These are phyloP conservation scores for Paracoccidioides brasiliensis DNA, from an alignment of 2,329 filamentous ascomycete genomes.

Conservation along the genomic window DNA sequence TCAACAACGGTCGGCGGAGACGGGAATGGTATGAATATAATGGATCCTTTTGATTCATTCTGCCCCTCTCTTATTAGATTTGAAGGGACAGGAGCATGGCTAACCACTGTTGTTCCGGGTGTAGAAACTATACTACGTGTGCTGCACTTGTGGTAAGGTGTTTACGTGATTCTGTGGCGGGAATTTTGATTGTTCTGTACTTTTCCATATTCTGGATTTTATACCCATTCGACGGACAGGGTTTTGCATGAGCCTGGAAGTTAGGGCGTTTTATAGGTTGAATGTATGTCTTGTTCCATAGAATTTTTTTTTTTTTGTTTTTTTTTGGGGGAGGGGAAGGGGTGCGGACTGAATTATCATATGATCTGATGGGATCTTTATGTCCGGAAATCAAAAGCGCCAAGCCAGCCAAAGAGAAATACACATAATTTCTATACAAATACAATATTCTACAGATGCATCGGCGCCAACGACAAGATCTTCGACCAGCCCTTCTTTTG, in stretches of 20 bases:
- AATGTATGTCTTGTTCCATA: background rate
- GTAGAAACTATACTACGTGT: conserved; percentile 87
- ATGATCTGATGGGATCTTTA: background rate
- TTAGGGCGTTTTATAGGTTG: background rate
- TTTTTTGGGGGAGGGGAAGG: background rate
- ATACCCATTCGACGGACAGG: background rate
- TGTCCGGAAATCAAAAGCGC: background rate
- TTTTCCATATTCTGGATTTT: background rate
- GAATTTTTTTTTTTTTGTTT: background rate
- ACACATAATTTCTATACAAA: conserved; percentile 4
- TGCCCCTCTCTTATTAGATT: background rate
- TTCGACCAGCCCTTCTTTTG: conserved; percentile 94
- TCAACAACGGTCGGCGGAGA: conserved; percentile 91
- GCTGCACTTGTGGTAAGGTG: conserved; percentile 84
- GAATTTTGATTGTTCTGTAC: background rate
- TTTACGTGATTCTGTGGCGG: conserved; percentile 37
- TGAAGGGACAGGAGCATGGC: background rate
- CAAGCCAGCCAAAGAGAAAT: background rate
- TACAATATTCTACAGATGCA: conserved; percentile 48
- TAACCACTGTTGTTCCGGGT: conserved; percentile 9
- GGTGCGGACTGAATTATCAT: background rate
- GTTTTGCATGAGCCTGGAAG: background rate
- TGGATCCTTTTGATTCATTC: conserved; percentile 8
- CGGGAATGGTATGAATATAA: conserved; percentile 77
- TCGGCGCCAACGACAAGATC: conserved; percentile 87